These are phyloP conservation scores for Epichloe elymi DNA, from an alignment of 2,329 filamentous ascomycete species.

Conservation along the genomic window DNA sequence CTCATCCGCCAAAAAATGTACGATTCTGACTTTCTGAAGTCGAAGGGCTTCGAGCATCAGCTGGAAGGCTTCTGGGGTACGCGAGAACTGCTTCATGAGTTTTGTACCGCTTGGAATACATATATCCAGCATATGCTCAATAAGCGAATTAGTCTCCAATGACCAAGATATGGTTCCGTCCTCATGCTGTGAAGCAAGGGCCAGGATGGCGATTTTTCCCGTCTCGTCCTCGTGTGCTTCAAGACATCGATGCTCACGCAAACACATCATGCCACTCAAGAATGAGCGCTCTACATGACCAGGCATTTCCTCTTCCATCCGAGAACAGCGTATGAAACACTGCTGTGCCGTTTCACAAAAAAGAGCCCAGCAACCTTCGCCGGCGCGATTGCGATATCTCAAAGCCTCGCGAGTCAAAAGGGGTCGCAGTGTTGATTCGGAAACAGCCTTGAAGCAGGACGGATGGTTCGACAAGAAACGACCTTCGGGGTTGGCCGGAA, in stretches of 20 bases:
- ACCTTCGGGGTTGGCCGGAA: not conserved
- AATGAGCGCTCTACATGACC: not conserved
- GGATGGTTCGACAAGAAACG: constrained; percentile 11
- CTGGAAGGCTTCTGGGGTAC: not conserved
- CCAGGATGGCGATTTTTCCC: not conserved
- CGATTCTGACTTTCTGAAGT: not conserved
- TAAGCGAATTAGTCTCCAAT: not conserved
- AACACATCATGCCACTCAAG: not conserved
- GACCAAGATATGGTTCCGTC: not conserved
- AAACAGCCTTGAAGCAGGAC: constrained; percentile 11
- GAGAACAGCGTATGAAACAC: not conserved
- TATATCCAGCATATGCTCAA: not conserved
- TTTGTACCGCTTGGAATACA: not conserved
- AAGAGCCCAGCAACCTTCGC: constrained; percentile 14
- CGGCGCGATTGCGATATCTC: constrained; percentile 7
- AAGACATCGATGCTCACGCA: not conserved
- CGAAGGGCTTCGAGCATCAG: not conserved
- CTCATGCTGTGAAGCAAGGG: not conserved
- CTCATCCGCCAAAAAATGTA: not conserved
- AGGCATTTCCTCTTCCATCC: not conserved
- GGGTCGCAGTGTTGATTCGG: constrained; percentile 4
- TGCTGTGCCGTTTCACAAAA: constrained; percentile 9
- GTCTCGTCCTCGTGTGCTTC: constrained; percentile 3
- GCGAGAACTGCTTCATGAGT: not conserved
- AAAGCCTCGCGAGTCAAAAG: constrained; percentile 15